A percentile compares a stretch with the other conserved stretches of the same genome.
Conservation (phyloP, 305 asterid species). For the Fraxinus floribunda region DNA sequence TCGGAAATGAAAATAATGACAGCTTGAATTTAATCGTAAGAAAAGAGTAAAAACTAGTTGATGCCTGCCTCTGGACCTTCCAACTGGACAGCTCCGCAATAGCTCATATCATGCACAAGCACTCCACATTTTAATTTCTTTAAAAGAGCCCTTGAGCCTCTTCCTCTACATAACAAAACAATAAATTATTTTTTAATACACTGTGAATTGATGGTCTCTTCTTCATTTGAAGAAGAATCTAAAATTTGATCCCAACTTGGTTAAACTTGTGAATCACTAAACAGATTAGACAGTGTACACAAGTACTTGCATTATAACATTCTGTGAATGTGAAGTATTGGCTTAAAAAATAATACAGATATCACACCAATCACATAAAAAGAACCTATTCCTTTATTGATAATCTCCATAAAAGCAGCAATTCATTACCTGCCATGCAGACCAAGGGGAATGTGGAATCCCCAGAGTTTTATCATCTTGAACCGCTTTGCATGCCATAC, state of each 20-base stretch:
- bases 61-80: slow-evolving; percentile 75
- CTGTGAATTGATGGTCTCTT: background rate
- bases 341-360: background rate
- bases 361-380: background rate
- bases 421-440: slow-evolving; percentile 70
- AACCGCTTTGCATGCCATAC: slow-evolving; percentile 95
- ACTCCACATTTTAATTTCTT: slow-evolving; percentile 62
- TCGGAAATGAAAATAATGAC: background rate
- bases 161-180: slow-evolving; percentile 60
- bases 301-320: background rate
- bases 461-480: slow-evolving; percentile 75
- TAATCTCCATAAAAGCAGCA: slow-evolving; percentile 1
- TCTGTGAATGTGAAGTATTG: background rate
- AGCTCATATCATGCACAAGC: slow-evolving; percentile 83
- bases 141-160: slow-evolving; percentile 83
- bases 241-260: background rate
- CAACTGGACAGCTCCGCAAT: slow-evolving; percentile 58
- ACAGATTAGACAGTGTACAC: background rate
- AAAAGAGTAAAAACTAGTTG: slow-evolving; percentile 12
- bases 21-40: background rate
- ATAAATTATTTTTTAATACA: background rate
- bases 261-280: background rate
- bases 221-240: background rate
- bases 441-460: slow-evolving; percentile 77
- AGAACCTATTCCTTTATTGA: background rate